A percentile compares a stretch with the other conserved stretches of the same genome.
phyloP scores from a whole-genome alignment of 225 moss, liverwort and hornwort species.

The Climacium dendroides region DNA sequence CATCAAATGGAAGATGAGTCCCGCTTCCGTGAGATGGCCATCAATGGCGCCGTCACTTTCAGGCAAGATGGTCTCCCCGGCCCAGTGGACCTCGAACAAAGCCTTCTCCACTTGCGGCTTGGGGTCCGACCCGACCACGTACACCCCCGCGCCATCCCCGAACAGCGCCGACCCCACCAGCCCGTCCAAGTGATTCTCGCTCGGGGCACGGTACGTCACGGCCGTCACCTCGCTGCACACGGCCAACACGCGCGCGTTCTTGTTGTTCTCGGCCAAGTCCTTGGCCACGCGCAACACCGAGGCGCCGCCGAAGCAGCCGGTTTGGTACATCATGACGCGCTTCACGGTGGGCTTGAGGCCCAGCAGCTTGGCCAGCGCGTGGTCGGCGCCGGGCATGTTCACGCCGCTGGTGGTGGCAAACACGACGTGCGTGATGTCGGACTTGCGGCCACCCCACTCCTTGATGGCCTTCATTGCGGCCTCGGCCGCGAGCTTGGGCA shows the following conservation, averaged over 20 bases:
- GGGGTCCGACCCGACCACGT: not conserved
- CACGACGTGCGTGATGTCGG: constrained; percentile 32
- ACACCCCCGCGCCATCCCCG: not conserved
- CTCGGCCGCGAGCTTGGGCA: not conserved
- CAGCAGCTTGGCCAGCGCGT: constrained; percentile 32
- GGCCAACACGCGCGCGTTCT: not conserved
- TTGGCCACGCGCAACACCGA: not conserved
- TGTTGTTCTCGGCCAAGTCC: not conserved
- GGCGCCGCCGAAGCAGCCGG: not conserved
- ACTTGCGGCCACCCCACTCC: not conserved
- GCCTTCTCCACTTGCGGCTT: not conserved
- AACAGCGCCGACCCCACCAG: not conserved
- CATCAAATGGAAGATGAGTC: constrained; percentile 32
- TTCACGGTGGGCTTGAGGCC: constrained; percentile 26
- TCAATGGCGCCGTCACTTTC: constrained; percentile 31
- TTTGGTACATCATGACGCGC: not conserved
- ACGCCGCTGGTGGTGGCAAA: constrained; percentile 45
- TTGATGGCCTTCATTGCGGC: not conserved
- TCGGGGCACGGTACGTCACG: not conserved
- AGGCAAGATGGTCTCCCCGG: not conserved
- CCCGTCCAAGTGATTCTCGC: not conserved
- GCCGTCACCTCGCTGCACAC: not conserved
- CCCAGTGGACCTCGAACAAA: not conserved
- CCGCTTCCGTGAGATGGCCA: constrained; percentile 19
- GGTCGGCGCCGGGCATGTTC: constrained; percentile 45